Evolutionary conservation across 306 rosid genomes (phyloP).

Genomic region (Vigna reflexopilosa): DNA sequence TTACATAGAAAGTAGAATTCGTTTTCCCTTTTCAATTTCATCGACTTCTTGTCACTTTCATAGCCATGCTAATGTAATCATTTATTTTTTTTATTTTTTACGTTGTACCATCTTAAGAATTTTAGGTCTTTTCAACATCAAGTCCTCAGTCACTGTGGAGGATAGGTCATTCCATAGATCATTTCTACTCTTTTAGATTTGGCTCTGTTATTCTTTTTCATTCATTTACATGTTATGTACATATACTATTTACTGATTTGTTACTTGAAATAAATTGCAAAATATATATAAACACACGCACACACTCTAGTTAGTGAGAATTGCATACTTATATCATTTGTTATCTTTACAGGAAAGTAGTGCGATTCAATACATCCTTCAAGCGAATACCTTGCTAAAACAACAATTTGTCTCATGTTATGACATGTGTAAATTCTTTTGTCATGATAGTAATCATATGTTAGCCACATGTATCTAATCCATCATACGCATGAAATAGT

Average conservation of each 20-base stretch:
- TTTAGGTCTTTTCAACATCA: slow-evolving; percentile 8
- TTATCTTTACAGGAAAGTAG: neutral
- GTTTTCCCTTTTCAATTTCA: slow-evolving; percentile 8
- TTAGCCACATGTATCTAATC: neutral
- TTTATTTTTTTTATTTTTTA: slow-evolving; percentile 33
- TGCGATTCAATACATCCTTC: neutral
- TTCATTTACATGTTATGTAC: slow-evolving; percentile 37
- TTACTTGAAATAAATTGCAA: slow-evolving; percentile 37
- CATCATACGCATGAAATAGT: too few species aligned
- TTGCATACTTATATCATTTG: slow-evolving; percentile 10
- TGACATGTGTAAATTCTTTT: slow-evolving; percentile 7
- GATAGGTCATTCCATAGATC: slow-evolving; percentile 39
- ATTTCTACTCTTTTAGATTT: neutral
- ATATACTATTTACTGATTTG: slow-evolving; percentile 13
- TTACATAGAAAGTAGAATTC: slow-evolving; percentile 12
- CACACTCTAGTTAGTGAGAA: neutral
- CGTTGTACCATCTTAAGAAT: slow-evolving; percentile 8
- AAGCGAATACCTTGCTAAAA: neutral
- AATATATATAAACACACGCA: neutral
- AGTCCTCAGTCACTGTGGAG: slow-evolving; percentile 19
- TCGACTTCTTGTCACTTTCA: slow-evolving; percentile 21
- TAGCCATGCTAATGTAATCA: slow-evolving; percentile 29
- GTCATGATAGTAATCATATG: neutral
- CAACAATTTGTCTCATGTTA: neutral
- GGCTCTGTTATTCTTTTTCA: slow-evolving; percentile 25